phyloP scores from a whole-genome alignment of 805 yeast species.

The Kuraishia borneana region DNA sequence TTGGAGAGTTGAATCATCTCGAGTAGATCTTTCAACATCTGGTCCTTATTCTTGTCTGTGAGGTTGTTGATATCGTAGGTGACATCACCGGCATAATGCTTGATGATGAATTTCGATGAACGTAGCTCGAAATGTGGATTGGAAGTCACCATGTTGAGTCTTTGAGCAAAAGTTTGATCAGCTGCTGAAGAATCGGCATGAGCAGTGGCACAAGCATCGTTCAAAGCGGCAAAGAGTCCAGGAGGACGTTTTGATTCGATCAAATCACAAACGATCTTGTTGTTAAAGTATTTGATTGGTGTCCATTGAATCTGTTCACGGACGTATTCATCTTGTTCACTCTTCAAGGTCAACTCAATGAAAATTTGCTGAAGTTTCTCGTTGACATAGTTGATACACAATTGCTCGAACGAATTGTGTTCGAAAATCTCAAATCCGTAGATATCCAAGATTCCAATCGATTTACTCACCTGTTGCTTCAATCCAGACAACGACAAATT shows the following conservation, averaged over 20 bases:
- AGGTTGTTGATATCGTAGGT: conserved; percentile 79
- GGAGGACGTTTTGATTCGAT: conserved; percentile 93
- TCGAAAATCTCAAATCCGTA: conserved; percentile 96
- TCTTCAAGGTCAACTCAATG: conserved; percentile 87
- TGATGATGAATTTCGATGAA: conserved; percentile 75
- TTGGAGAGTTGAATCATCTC: conserved; percentile 66
- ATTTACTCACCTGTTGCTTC: conserved; percentile 33
- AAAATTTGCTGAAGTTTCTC: conserved; percentile 95
- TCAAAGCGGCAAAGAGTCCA: conserved; percentile 90
- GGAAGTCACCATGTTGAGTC: conserved; percentile 70
- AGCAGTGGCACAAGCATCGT: conserved; percentile 96
- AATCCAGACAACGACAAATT: conserved; percentile 59
- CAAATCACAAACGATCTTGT: conserved; percentile 91
- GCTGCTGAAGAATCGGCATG: conserved; percentile 97
- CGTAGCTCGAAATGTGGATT: conserved; percentile 88
- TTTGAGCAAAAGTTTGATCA: conserved; percentile 89
- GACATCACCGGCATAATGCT: conserved; percentile 98
- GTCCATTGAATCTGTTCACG: conserved; percentile 96
- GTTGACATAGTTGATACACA: conserved; percentile 91
- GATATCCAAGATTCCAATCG: conserved; percentile 90
- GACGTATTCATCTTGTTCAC: conserved; percentile 96
- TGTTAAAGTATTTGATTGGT: conserved; percentile 92
- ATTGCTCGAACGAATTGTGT: conserved; percentile 88
- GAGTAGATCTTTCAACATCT: conserved; percentile 76
- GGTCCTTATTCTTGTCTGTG: conserved; percentile 97